Evolutionary conservation across 208 protist genomes (phyloP).

Genomic region (Leishmania mexicana): DNA sequence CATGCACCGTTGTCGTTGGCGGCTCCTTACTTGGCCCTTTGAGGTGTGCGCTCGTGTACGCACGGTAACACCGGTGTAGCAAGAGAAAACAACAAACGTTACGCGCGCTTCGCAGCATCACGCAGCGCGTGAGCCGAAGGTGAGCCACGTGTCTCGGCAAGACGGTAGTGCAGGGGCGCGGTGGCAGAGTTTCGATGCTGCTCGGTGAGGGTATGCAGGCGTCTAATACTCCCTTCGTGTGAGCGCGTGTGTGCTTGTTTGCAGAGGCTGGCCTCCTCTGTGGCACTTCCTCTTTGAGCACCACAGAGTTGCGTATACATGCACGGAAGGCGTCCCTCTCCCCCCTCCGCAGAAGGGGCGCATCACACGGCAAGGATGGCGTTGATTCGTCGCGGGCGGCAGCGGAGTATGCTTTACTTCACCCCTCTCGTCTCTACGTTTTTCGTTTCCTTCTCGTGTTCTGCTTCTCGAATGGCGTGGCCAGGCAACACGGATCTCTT

Average conservation of each 20-base stretch:
- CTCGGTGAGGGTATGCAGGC: background rate
- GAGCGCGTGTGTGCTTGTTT: background rate
- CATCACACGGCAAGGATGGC: background rate
- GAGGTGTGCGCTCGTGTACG: background rate
- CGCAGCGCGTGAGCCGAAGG: no score
- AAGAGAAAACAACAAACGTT: background rate
- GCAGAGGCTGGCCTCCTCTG: background rate
- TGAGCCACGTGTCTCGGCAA: background rate
- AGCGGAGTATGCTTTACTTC: background rate
- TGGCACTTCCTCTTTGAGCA: background rate
- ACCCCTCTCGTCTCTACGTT: background rate
- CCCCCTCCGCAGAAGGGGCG: background rate
- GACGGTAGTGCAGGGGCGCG: background rate
- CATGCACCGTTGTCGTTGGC: background rate
- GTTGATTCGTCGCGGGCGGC: background rate
- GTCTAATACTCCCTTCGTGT: background rate
- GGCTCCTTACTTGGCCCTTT: background rate
- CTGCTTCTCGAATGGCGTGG: background rate
- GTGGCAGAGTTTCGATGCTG: background rate
- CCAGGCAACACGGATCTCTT: slow-evolving; percentile 1
- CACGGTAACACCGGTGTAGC: background rate
- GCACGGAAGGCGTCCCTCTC: background rate
- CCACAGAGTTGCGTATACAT: background rate
- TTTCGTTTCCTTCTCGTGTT: background rate
- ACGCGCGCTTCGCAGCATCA: background rate